Conservation (phyloP, 1,139 yeast species). For the Saccharomyces hybrid region DNA sequence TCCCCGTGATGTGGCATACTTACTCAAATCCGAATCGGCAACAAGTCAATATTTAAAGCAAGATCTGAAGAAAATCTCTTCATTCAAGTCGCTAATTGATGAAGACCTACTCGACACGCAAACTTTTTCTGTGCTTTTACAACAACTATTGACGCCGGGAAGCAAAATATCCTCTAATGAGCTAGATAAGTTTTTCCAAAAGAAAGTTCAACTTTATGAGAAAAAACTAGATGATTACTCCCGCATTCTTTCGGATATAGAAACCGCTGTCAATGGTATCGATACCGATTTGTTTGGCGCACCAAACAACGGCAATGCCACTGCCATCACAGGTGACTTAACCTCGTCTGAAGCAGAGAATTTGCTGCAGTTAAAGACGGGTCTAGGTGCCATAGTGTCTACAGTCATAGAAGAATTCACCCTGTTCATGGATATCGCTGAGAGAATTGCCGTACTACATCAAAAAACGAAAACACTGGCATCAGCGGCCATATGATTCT, state of each 20-base stretch:
- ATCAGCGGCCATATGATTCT: slow-evolving; percentile 5
- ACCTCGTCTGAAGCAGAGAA: slow-evolving; percentile 8
- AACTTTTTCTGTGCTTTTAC: slow-evolving; percentile 56
- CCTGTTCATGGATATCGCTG: slow-evolving; percentile 85
- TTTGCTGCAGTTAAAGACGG: slow-evolving; percentile 21
- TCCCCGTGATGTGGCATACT: slow-evolving; percentile 74
- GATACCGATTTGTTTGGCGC: slow-evolving; percentile 38
- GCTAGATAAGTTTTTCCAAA: slow-evolving; percentile 47
- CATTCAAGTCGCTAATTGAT: slow-evolving; percentile 40
- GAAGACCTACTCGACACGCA: slow-evolving; percentile 49
- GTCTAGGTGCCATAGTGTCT: slow-evolving; percentile 25
- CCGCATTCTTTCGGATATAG: slow-evolving; percentile 59
- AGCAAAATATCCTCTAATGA: slow-evolving; percentile 53
- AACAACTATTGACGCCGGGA: slow-evolving; percentile 62
- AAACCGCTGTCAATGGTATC: slow-evolving; percentile 65
- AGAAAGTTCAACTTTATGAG: slow-evolving; percentile 45
- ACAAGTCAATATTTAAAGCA: slow-evolving; percentile 61
- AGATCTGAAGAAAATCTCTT: slow-evolving; percentile 45
- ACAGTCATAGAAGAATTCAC: slow-evolving; percentile 77
- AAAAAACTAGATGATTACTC: slow-evolving; percentile 62
- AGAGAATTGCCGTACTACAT: slow-evolving; percentile 82
- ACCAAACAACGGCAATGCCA: slow-evolving; percentile 7
- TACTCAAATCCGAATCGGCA: slow-evolving; percentile 54
- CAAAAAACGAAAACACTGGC: slow-evolving; percentile 48
- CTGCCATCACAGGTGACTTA: slow-evolving; percentile 2